A percentile compares a stretch with the other conserved stretches of the same genome.
phyloP scores from a whole-genome alignment of 371 early-diverging fungal genomes.

The Syncephalis plumigaleata region DNA sequence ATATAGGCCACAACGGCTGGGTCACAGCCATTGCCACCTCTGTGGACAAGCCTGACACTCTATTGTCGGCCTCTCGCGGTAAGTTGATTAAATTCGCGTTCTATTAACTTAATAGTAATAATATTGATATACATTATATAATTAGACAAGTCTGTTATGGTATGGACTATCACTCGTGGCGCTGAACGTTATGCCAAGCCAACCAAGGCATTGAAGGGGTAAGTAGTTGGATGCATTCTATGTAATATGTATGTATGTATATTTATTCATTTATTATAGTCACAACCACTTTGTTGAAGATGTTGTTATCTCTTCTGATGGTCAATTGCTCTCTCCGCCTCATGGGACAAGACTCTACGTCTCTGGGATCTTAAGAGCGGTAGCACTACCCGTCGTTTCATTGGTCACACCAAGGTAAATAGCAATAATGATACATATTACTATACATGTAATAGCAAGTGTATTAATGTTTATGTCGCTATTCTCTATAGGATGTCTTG shows the following conservation, averaged over 20 bases:
- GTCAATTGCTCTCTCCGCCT: constrained; percentile 92
- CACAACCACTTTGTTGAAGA: constrained; percentile 98
- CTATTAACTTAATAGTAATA: neutral
- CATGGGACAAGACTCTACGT: constrained; percentile 98
- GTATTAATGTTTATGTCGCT: neutral
- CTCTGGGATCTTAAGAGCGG: constrained; percentile 95
- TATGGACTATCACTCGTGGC: constrained; percentile 89
- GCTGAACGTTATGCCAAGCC: constrained; percentile 84
- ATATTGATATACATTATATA: neutral
- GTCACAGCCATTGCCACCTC: constrained; percentile 91
- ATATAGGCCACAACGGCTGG: constrained; percentile 63
- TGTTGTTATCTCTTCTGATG: constrained; percentile 92
- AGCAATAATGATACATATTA: no score
- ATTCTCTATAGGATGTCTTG: constrained; percentile 55
- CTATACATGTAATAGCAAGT: neutral
- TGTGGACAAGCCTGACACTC: constrained; percentile 76
- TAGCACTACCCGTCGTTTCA: constrained; percentile 84
- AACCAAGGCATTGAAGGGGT: constrained; percentile 60
- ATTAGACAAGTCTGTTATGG: constrained; percentile 85
- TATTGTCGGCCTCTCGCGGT: constrained; percentile 87
- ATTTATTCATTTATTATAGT: constrained; percentile 17
- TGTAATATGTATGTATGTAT: neutral
- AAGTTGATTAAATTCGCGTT: constrained; percentile 12
- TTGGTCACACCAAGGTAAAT: constrained; percentile 74
- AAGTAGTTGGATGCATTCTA: no score